Base-by-base conservation (phyloP, 176 grass and related monocot genomes). In the Alloteropsis semialata region DNA sequence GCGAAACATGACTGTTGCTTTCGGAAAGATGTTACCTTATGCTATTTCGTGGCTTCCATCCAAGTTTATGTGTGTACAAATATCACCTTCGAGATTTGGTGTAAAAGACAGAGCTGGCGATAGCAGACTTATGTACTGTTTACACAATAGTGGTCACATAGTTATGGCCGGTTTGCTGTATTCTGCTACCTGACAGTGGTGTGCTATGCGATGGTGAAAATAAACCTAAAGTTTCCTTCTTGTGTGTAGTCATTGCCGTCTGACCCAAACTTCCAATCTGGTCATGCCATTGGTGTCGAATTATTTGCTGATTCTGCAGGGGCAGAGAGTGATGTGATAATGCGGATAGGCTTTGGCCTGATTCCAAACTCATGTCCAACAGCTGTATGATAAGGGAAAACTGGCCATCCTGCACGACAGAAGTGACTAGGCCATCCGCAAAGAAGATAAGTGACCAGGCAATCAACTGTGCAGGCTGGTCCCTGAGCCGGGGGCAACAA, bases 301-400 rank as follows among this genome's bases (percentile, higher is more conserved):
- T 30, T 79, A 25, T 83, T 73, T 59, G 21, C 57, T 38, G 54
- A 37, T 29, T 19, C 44, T 72, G 41, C 6, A 19, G 41, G 48
- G 76, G n/a, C n/a, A n/a, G 5, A 19, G 32, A 38, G 76, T 74
- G 43, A 28, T 41, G n/a, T 32, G 50, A 42, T 81, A 69, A 48
- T 33, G 50, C 30, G 69, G 29, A 5, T 49, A 75, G 54, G 56
- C 15, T 54, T 70, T 53, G 44, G 86, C 75, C 11, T 45, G 55
- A 62, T 13, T 78, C 46, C 17, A 48, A 73, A 66, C 13, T 79
- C 28, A 48, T 29, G 57, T 13, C 21, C 44, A 69, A 49, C n/a
- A 87, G 61, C 37, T 72, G 65, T 76, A 39, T 16, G 78, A 69
- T 76, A 67, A 75, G 62, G 78, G 37, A 46, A 48, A 80, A 81